Evolutionary conservation across 306 rosid genomes (phyloP).

Genomic region (Mimosa pudica): DNA sequence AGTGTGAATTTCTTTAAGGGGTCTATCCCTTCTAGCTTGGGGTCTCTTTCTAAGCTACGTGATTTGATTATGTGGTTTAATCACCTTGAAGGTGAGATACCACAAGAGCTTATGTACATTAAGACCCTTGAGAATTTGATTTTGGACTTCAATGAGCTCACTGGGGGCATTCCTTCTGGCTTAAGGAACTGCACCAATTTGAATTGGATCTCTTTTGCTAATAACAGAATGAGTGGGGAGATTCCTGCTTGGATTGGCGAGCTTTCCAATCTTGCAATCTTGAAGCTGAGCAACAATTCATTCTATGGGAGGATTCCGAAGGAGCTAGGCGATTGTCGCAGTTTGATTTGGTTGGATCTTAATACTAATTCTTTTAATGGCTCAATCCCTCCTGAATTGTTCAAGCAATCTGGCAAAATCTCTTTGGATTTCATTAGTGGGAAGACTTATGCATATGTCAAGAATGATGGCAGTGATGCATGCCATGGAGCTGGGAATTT

Average conservation of each 20-base stretch:
- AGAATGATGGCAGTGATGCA: constrained; percentile 88
- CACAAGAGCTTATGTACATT: constrained; percentile 60
- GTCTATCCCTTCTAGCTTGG: constrained; percentile 72
- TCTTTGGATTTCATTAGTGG: constrained; percentile 65
- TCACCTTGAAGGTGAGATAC: constrained; percentile 74
- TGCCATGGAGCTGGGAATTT: constrained; percentile 97
- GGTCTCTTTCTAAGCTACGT: constrained; percentile 61
- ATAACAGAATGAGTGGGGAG: constrained; percentile 69
- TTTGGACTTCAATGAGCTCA: constrained; percentile 77
- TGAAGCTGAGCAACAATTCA: constrained; percentile 86
- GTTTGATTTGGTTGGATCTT: constrained; percentile 94
- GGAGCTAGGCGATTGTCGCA: constrained; percentile 84
- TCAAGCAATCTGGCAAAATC: constrained; percentile 82
- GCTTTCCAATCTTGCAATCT: constrained; percentile 65
- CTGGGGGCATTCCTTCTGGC: constrained; percentile 69
- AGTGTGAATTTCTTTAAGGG: constrained; percentile 84
- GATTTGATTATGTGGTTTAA: constrained; percentile 86
- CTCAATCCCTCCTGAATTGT: constrained; percentile 62
- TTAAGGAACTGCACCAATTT: constrained; percentile 71
- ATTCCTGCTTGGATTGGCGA: constrained; percentile 76
- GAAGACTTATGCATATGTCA: constrained; percentile 74
- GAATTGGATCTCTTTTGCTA: constrained; percentile 89
- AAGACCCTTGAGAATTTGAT: constrained; percentile 71
- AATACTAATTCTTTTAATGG: constrained; percentile 73
- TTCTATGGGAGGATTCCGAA: constrained; percentile 68